These are phyloP conservation scores for Kwoniella mangroviensis DNA, from an alignment of 768 basidiomycete genomes.

Conservation along the genomic window DNA sequence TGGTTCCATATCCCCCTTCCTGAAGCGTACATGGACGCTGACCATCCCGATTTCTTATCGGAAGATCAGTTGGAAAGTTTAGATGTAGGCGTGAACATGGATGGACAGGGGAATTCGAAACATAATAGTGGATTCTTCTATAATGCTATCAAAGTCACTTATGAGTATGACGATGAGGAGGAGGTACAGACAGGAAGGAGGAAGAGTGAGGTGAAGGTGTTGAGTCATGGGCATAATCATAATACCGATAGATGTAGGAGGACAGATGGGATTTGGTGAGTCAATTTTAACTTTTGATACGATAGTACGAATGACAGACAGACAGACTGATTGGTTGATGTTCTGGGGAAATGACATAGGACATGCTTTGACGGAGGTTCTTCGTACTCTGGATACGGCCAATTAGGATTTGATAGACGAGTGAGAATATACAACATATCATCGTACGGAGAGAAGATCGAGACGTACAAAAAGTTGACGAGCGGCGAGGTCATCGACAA, in stretches of 20 bases:
- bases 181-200: constrained; percentile 30
- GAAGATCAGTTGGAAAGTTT: constrained; percentile 65
- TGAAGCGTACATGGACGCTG: constrained; percentile 74
- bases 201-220: constrained; percentile 77
- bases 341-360: too few species aligned
- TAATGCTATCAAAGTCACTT: constrained; percentile 73
- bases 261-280: constrained; percentile 85
- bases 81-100: constrained; percentile 69
- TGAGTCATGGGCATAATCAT: constrained; percentile 91
- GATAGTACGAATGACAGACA: too few species aligned
- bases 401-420: constrained; percentile 77
- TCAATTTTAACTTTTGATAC: too few species aligned
- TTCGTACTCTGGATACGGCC: constrained; percentile 55
- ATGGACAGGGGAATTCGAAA: constrained; percentile 60
- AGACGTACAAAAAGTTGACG: constrained; percentile 74
- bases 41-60: constrained; percentile 63
- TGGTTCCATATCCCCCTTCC: constrained; percentile 96
- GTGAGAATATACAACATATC: constrained; percentile 87
- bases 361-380: constrained; percentile 51
- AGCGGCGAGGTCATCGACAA: constrained; percentile 47
- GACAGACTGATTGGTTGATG: too few species aligned
- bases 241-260: constrained; percentile 86
- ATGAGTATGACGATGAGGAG: constrained; percentile 71
- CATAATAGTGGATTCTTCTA: constrained; percentile 79
- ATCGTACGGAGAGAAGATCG: constrained; percentile 88